phyloP scores from a whole-genome alignment of 192 early-diverging fungal species.

The Entomortierella lignicola region DNA sequence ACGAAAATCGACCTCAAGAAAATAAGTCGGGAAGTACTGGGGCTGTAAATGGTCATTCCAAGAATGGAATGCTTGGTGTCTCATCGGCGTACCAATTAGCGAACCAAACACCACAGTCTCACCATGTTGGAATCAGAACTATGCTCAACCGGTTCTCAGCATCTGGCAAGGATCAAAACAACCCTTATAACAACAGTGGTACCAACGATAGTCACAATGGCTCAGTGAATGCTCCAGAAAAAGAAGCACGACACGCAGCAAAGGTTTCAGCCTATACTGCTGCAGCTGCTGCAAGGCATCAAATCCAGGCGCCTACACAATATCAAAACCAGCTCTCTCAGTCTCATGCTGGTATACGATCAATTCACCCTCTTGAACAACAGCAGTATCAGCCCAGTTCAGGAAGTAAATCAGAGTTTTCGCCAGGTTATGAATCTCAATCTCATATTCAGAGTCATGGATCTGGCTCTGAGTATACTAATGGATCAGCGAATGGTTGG shows the following conservation, averaged over 20 bases:
- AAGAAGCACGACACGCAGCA: neutral
- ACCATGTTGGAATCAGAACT: constrained; percentile 42
- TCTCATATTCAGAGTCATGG: no score
- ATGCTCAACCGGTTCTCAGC: constrained; percentile 45
- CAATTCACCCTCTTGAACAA: constrained; percentile 21
- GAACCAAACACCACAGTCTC: constrained; percentile 11
- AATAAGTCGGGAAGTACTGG: neutral
- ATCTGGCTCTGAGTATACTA: no score
- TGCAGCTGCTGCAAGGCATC: constrained; percentile 1
- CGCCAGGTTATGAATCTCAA: constrained; percentile 7
- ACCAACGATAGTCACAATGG: neutral
- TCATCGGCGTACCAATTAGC: constrained; percentile 6
- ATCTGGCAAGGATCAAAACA: constrained; percentile 7
- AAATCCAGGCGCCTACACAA: constrained; percentile 13
- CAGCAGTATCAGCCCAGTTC: neutral
- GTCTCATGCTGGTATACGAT: constrained; percentile 1
- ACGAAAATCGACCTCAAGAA: constrained; percentile 9
- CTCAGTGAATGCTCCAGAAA: neutral
- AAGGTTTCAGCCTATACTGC: neutral
- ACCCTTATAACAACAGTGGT: neutral
- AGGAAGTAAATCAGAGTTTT: neutral
- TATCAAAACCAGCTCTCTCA: constrained; percentile 7
- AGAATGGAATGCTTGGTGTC: constrained; percentile 13
- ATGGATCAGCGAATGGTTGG: neutral
- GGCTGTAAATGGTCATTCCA: neutral